Base-by-base conservation (phyloP, 768 basidiomycete species). In the Suillus hirtellus region DNA sequence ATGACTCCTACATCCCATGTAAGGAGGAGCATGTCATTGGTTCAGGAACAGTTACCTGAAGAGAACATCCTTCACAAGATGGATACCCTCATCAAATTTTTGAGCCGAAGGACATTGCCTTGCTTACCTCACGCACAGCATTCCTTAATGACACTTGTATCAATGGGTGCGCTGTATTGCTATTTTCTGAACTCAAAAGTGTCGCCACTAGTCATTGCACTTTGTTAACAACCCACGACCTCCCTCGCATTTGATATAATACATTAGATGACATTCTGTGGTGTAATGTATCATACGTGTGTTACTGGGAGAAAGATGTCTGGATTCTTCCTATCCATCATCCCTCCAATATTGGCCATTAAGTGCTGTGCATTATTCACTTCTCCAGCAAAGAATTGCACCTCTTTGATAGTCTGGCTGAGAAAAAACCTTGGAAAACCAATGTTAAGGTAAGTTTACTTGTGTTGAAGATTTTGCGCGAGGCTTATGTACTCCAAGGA, bases 271-370 rank as follows among this genome's bases (percentile, higher is more conserved):
- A 38, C 0, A 64, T 70, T 0, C 14, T 78, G 0, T 79, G 77
- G 75, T 52, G 62, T 3, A 38, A 53, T 0, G 60, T 65, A 1
- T 27, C 37, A 0, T 54, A 43, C 2, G 64, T 64, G 0, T 34
- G 60, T 19, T 81, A 72, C 59, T 79, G 78, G 77, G 15, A 11
- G 0, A 76, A 73, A 54, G 52, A 66, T 14, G 6, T 68, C 0
- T 81, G 79, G 79, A 74, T 80, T 9, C 44, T 81, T 10, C 80
- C 78, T 0, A 76, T 81, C 19, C 78, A 81, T 55, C 62, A 70
- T 1, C 43, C 63, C 17, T 64, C 49, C 0, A 12, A 11, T 6
- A 63, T 65, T 2, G 59, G 67, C 1, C 78, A 81, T 59, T 80
- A 77, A 76, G 77, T 80, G 0, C 38, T 79, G 1, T 73, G 71